Base-by-base conservation (phyloP, 169 alveolate genomes). In the Cryptosporidium baileyi region DNA sequence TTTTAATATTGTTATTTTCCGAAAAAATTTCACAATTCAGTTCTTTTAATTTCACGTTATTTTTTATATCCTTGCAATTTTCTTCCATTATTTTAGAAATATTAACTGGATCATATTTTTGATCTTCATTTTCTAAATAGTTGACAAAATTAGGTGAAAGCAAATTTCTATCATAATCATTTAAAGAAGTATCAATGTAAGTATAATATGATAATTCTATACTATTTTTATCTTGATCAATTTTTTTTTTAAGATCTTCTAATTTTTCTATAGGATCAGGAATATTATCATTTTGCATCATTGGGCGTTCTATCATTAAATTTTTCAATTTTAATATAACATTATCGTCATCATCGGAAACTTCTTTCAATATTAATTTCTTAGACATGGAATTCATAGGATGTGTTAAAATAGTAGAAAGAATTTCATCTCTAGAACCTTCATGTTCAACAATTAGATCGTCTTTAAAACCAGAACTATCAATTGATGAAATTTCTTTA, bases 321-420 rank as follows among this genome's bases (percentile, higher is more conserved):
- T 65, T 65, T 3, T 15, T 65, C 26, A 65, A 32, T 34, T 65
- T 65, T 26, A 36, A 45, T 2, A 49, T 15, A 13, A 65, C 81
- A 19, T 61, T 26, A 32, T 65, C 81, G n/a, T 65, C 81, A 49
- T 65, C 61, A 34, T 65, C 81, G 1, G 81, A 45, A 65, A 47
- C 24, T n/a, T 65, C 63, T 26, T 19, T 65, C 3, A 65, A 8
- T 22, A 65, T 28, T 49, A 45, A 17, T 65, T 65, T 65, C 45
- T 7, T 47, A 15, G 81, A 45, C 9, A 24, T 13, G 0, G 13
- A 15, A 8, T 65, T 60, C 49, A 65, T 43, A 45, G 81, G 81
- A 47, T 65, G 63, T 6, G 81, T 45, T 3, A 65, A 11, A n/a
- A 65, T 26, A 44, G 63, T 49, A n/a, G 81, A 65, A 7, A 65